Evolutionary conservation across 1,139 yeast species (phyloP).

Genomic region (Pichia inconspicua): DNA sequence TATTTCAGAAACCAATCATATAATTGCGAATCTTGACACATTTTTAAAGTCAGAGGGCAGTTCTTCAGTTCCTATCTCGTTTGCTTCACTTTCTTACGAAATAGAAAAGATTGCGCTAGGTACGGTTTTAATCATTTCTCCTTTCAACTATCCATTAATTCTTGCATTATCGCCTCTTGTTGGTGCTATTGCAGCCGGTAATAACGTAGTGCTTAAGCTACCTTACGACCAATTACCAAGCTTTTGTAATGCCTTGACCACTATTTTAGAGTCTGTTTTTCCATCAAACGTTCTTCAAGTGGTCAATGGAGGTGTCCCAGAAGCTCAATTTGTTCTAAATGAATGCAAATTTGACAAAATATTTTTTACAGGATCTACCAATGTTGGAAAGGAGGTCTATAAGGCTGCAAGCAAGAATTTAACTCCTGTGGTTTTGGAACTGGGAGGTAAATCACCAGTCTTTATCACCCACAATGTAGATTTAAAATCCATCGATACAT

Average conservation of each 20-base stretch:
- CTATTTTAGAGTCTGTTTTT: constrained; percentile 45
- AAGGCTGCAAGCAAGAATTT: constrained; percentile 75
- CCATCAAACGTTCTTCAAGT: constrained; percentile 48
- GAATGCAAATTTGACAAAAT: constrained; percentile 72
- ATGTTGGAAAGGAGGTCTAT: constrained; percentile 73
- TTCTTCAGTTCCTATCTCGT: constrained; percentile 39
- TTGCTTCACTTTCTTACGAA: constrained; percentile 39
- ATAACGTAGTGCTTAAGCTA: constrained; percentile 63
- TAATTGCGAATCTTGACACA: constrained; percentile 50
- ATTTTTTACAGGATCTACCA: constrained; percentile 75
- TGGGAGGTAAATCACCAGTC: constrained; percentile 92
- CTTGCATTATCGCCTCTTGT: constrained; percentile 60
- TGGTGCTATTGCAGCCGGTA: constrained; percentile 86
- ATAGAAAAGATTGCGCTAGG: constrained; percentile 71
- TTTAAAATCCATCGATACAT: constrained; percentile 33
- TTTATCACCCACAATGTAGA: constrained; percentile 48
- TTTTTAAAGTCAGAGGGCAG: constrained; percentile 55
- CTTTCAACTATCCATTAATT: constrained; percentile 80
- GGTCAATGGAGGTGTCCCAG: constrained; percentile 69
- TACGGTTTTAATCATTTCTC: constrained; percentile 65
- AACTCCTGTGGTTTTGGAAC: constrained; percentile 75
- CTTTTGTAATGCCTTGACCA: constrained; percentile 48
- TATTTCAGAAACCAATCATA: constrained; percentile 49
- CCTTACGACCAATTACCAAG: constrained; percentile 72
- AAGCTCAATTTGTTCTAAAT: constrained; percentile 53